Base-by-base conservation (phyloP, 129 eudicot genomes). In the Cynara cardunculus region DNA sequence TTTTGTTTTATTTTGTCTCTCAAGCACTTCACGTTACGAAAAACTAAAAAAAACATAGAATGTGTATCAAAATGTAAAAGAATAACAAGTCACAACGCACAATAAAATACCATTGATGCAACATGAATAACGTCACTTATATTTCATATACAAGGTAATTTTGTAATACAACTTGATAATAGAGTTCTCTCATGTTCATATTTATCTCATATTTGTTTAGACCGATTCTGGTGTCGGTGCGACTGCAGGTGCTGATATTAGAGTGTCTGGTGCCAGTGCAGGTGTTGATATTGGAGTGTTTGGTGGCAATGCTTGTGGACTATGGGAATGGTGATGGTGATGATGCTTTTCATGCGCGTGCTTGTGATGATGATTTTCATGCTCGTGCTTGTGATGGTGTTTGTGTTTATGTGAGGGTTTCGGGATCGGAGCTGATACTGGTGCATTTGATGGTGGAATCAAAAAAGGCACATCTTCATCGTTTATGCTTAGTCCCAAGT, bases 291-390 rank as follows among this genome's bases (percentile, higher is more conserved):
- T 25, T 25, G 85, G 71, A 82, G 37, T 2, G 67, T 18, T 28
- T 56, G 81, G 81, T 56, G 81, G 53, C 81, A 76, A 18, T 0
- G 73, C 77, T 7, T 74, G 49, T 31, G 84, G 69, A 75, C 76
- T 76, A 21, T 75, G 81, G 11, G 85, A 25, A 12, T 75, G 25
- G 68, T 82, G 86, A 70, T 76, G 62, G 56, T 53, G 69, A 74
- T 49, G 71, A 3, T 64, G 27, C 3, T n/a, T n/a, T n/a, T n/a
- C n/a, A n/a, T n/a, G n/a, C n/a, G n/a, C n/a, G n/a, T n/a, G n/a
- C n/a, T n/a, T n/a, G n/a, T n/a, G n/a, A n/a, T n/a, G n/a, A n/a
- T n/a, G n/a, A n/a, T n/a, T n/a, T n/a, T 24, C 10, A 7, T 61
- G 67, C 5, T 69, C 22, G 9, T 35, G 46, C 6, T 69, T 16